A percentile compares a stretch with the other conserved stretches of the same genome.
phyloP scores from a whole-genome alignment of 1,139 yeast species.

The Taphrina communis region DNA sequence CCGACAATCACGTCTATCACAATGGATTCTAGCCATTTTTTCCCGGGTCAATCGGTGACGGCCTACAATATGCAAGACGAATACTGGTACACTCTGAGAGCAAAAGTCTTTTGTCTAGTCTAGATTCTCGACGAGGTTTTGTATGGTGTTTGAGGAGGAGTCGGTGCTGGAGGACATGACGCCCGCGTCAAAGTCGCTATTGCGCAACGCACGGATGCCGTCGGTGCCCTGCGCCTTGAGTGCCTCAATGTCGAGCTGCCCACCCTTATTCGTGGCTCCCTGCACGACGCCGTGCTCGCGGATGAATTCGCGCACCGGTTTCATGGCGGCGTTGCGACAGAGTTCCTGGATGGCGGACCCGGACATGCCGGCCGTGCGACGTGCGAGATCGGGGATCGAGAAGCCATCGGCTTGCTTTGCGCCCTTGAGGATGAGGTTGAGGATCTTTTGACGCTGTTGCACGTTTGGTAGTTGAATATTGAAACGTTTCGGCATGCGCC shows the following conservation, averaged over 20 bases:
- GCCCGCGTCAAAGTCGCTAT: conserved; percentile 22
- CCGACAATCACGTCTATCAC: conserved; percentile 10
- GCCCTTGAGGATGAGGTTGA: conserved; percentile 64
- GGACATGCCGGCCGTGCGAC: conserved; percentile 73
- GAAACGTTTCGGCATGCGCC: conserved; percentile 92
- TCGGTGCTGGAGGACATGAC: conserved; percentile 28
- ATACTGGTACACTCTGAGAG: background rate
- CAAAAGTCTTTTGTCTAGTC: background rate
- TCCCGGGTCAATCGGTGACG: too few relatives aligned
- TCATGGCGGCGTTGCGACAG: conserved; percentile 91
- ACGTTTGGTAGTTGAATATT: conserved; percentile 75
- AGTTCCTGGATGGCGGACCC: conserved; percentile 92
- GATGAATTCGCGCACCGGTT: conserved; percentile 85
- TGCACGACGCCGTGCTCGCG: conserved; percentile 49
- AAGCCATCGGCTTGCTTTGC: conserved; percentile 68
- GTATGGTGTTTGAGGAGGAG: conserved; percentile 19
- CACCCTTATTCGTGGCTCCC: conserved; percentile 10
- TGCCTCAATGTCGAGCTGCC: conserved; percentile 20
- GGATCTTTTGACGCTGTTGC: conserved; percentile 71
- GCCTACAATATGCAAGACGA: background rate
- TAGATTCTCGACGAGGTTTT: conserved; percentile 13
- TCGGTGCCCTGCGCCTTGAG: conserved; percentile 25
- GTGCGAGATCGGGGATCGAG: conserved; percentile 66
- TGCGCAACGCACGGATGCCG: conserved; percentile 20
- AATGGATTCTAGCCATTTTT: conserved; percentile 15